These are phyloP conservation scores for Puya raimondii DNA, from an alignment of 176 grass and related monocot species.

Conservation along the genomic window DNA sequence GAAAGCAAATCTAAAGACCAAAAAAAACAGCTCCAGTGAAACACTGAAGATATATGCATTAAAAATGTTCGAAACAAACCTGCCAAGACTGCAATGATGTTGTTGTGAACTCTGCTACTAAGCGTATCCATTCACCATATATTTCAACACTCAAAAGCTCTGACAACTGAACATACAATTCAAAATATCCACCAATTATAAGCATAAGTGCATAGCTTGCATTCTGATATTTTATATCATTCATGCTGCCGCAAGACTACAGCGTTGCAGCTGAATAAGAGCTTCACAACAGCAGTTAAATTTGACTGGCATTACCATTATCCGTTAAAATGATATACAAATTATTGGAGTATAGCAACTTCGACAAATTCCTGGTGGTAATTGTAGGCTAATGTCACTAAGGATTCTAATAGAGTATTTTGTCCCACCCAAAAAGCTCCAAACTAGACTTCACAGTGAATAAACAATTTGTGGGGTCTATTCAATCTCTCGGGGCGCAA, in stretches of 20 bases:
- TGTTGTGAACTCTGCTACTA: constrained; percentile 90
- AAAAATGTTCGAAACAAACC: constrained; percentile 48
- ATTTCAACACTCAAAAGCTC: constrained; percentile 89
- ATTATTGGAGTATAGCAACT: no score
- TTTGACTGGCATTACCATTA: no score
- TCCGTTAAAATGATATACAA: no score
- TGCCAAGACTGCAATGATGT: constrained; percentile 97
- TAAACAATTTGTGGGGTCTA: no score
- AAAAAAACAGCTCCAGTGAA: not conserved
- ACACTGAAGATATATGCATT: constrained; percentile 5
- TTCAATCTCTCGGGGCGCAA: no score
- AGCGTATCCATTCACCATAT: constrained; percentile 90
- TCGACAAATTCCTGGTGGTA: no score
- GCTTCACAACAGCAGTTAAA: not conserved
- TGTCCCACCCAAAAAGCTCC: no score
- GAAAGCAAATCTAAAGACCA: not conserved
- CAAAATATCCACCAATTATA: not conserved
- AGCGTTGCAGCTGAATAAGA: not conserved
- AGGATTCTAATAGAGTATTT: no score
- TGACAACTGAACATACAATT: constrained; percentile 54
- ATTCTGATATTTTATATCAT: not conserved
- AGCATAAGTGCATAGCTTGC: not conserved
- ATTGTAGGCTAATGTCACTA: no score
- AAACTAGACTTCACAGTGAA: no score
- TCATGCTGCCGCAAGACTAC: not conserved